Evolutionary conservation across 306 rosid species (phyloP).

Genomic region (Sicyos baderoa): DNA sequence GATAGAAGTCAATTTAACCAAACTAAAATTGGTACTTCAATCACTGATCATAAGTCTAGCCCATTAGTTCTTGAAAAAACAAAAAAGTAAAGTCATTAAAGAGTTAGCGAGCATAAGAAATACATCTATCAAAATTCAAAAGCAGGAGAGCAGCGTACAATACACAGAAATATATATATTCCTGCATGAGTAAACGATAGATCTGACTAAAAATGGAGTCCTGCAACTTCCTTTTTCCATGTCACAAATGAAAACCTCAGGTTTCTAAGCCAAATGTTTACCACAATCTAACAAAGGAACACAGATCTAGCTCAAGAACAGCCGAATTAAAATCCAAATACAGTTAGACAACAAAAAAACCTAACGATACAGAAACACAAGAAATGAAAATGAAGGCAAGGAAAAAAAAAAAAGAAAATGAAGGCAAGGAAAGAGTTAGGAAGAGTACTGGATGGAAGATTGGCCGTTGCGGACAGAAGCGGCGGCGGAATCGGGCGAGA

Average conservation of each 20-base stretch:
- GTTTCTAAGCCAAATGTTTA: not conserved
- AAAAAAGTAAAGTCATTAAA: not conserved
- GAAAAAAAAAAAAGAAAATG: too few species aligned
- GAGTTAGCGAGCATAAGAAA: too few species aligned
- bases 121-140: too few species aligned
- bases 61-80: not conserved
- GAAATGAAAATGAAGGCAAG: not conserved
- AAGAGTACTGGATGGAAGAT: slow-evolving; percentile 58
- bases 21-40: not conserved
- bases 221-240: not conserved
- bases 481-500: slow-evolving; percentile 19
- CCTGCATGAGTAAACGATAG: not conserved
- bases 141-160: not conserved
- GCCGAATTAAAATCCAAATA: not conserved
- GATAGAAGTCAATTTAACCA: not conserved
- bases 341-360: not conserved
- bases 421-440: not conserved
- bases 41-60: not conserved
- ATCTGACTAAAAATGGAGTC: not conserved
- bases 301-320: slow-evolving; percentile 10
- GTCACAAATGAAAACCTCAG: not conserved
- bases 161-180: not conserved
- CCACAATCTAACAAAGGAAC: not conserved
- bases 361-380: too few species aligned
- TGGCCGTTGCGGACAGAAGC: slow-evolving; percentile 35